Percentiles rank a stretch among this genome's conserved stretches.
Conservation (phyloP, 148 eudicot genomes). For the Limonium bicolor region DNA sequence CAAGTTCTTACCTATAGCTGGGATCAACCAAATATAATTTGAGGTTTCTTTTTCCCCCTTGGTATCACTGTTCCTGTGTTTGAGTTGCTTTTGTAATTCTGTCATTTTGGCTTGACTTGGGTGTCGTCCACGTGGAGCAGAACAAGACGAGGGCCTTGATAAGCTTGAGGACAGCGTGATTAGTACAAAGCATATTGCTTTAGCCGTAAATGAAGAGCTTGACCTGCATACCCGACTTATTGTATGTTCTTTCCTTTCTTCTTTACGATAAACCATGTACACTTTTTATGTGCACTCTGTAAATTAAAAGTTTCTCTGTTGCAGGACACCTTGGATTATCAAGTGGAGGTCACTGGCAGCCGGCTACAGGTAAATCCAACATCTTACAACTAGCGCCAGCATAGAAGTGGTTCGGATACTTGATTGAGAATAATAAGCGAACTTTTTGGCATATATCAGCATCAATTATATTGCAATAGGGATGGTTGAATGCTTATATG, state of each 20-base stretch:
- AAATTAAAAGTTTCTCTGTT: slow-evolving; percentile 1
- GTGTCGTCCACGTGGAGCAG: slow-evolving; percentile 32
- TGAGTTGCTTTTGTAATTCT: too few species aligned
- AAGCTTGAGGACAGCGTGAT: slow-evolving; percentile 71
- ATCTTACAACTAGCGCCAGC: neutral
- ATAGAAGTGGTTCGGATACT: too few species aligned
- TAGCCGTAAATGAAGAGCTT: slow-evolving; percentile 93
- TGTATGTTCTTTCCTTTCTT: slow-evolving; percentile 18
- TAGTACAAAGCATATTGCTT: slow-evolving; percentile 89
- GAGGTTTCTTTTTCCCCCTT: too few species aligned
- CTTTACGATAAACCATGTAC: too few species aligned
- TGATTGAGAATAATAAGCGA: too few species aligned
- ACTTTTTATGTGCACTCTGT: too few species aligned
- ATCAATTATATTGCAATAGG: neutral
- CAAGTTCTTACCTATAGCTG: slow-evolving; percentile 16
- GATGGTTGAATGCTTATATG: neutral
- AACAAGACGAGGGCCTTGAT: slow-evolving; percentile 95
- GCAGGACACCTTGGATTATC: slow-evolving; percentile 73
- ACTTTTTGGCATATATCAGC: neutral
- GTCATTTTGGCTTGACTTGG: neutral
- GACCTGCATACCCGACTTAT: slow-evolving; percentile 67
- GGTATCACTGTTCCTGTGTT: too few species aligned
- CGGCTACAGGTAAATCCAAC: slow-evolving; percentile 46
- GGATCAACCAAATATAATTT: too few species aligned
- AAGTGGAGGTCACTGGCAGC: slow-evolving; percentile 67